Base-by-base conservation (phyloP, 768 basidiomycete species). In the Amanita subjunquillea region DNA sequence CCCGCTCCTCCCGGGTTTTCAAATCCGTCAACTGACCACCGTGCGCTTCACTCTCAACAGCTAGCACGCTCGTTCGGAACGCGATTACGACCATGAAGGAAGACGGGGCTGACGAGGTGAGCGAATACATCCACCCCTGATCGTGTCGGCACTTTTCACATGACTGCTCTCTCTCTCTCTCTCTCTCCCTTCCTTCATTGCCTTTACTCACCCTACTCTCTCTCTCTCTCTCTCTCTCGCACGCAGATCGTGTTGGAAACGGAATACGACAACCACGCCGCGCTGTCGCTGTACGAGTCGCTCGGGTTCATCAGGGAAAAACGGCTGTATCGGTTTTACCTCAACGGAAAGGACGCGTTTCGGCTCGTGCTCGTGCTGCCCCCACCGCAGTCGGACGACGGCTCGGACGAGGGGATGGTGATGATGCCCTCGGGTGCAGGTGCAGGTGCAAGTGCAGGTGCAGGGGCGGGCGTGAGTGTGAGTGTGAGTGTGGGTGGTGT, bases 241-340 rank as follows among this genome's bases (percentile, higher is more conserved):
- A 23, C 8, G 8, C 22, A 42, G 91, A 81, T 97, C 60, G 83
- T 92, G 10, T 83, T 98, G 54, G 96, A 98, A 70, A 98, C 96
- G 3, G 96, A 99, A 68, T 87, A 77, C 63, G 95, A 98, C 69
- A 98, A 98, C 67, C 68, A 73, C 42, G 81, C 91, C 6, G 93
- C 94, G 0, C 77, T 98, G 13, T 82, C 87, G 2, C 72, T 99
- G 10, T 98, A 98, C 69, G 87, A 87, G 55, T 84, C 86, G 6
- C 77, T 98, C 41, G 96, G 96, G 0, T 99, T 99, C 69, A 87
- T 97, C 23, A 82, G 91, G 39, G 94, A 97, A 72, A 98, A 98
- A 65, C 83, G 94, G 3, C 75, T 99, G 15, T 84, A 86, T 64
- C 80, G 96, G 1, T 99, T 98, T 69, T 98, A 99, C 62, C 79